Evolutionary conservation across 352 stramenopile genomes (phyloP), one percentile per base, ranked within the genome.

Genomic region (Phytopythium oedochilum): DNA sequence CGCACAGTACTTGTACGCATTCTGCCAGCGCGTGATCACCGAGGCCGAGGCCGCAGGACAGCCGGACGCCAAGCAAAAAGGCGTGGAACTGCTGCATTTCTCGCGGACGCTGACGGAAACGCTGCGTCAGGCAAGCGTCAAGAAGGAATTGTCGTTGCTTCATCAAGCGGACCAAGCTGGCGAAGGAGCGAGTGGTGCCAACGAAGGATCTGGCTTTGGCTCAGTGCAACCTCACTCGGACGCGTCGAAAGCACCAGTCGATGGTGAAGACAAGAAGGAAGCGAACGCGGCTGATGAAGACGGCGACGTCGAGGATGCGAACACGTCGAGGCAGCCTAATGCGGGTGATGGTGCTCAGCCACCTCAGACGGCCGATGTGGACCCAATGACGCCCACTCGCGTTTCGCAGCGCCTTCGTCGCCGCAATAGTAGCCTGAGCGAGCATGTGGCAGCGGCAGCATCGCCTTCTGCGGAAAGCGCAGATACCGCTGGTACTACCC

Each of bases 51-150:
- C 66, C 34, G 67, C 63, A 5, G 70, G 75, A 39, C 71, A 76
- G 40, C 55, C 62, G 1, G 82, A 89, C 42, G 77, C 75, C 29
- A 82, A 79, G 50, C 75, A 87, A 8, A 92, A 92, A 48, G 79
- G 78, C 14, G 65, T 89, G 9, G 82, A 92, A 60, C 55, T 92
- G 55, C 67, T 89, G 28, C 78, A 89, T 34, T 92, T 92, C 63
- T 74, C 79, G 23, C 69, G 81, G 42, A 89, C 77, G 3, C 49
- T 92, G 20, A 89, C 79, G 0, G 82, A 89, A 52, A 90, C 82
- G 20, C 50, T 92, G 22, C 73, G 78, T 1, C 86, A 89, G 55
- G 74, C 76, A 18, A 89, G 79, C 43, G 43, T 82, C 14, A 83
- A 86, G 67, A 86, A 88, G 45, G 82, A 92, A 46, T 69, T 70